phyloP scores from a whole-genome alignment of 176 grass and related monocot genomes.

The Dactylis glomerata region DNA sequence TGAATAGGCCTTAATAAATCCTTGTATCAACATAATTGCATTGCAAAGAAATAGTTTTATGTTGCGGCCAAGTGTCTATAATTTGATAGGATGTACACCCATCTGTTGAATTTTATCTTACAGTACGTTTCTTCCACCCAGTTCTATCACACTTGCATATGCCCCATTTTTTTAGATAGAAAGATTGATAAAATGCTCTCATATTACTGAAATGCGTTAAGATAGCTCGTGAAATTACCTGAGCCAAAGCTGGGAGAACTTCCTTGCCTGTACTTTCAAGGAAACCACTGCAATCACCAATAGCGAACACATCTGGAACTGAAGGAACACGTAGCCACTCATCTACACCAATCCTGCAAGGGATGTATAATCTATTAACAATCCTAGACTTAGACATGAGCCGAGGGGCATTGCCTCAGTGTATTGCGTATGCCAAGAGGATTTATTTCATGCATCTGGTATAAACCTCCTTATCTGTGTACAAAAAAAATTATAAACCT shows the following conservation, averaged over 20 bases:
- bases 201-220: neutral
- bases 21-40: neutral
- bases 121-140: neutral
- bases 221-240: conserved; percentile 49
- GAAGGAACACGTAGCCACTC: conserved; percentile 90
- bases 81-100: neutral
- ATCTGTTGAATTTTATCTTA: neutral
- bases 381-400: neutral
- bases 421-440: neutral
- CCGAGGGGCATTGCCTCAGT: neutral
- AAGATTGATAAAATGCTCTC: conserved; percentile 3
- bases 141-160: neutral
- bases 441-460: neutral
- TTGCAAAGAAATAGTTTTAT: neutral
- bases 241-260: conserved; percentile 89
- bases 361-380: neutral
- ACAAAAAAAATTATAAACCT: neutral
- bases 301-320: conserved; percentile 69
- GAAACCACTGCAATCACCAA: conserved; percentile 94
- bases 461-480: neutral
- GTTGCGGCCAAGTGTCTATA: neutral
- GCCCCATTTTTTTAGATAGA: neutral
- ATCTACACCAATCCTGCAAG: conserved; percentile 79
- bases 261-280: conserved; percentile 76
- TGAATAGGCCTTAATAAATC: no score